Base-by-base conservation (phyloP, 805 yeast genomes). In the Yamadazyma paraphyllophila region DNA sequence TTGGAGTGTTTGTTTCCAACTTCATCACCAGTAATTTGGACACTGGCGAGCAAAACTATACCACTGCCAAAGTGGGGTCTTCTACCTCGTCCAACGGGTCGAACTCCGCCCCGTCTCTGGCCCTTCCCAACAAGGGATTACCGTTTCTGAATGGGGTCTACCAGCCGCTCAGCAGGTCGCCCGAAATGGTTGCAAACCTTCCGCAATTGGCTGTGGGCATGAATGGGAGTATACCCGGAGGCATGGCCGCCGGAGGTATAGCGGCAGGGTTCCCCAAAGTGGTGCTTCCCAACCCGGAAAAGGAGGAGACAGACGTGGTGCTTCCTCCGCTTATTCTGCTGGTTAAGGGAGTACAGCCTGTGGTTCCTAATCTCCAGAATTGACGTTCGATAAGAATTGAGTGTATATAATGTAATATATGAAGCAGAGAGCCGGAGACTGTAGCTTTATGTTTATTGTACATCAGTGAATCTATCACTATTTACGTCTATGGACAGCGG, bases 281-380 rank as follows among this genome's bases (percentile, higher is more conserved):
- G 11, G 13, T 44, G n/a, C 38, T 41, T 20, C 45, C 48, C 3
- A 41, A 36, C 20, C 41, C 49, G 2, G 44, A 27, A 12, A 44
- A 20, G 14, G 44, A 46, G n/a, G 44, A 42, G n/a, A 10, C 16
- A 26, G 46, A 48, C 6, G 14, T 44, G 16, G 42, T 44, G 44
- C 36, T 48, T 9, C 51, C 51, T 2, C 51, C 51, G 14, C 40
- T 48, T n/a, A 13, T 43, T 4, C 36, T 43, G n/a, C 47, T 27
- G 24, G 14, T 44, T 10, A 44, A 44, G 13, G 17, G 16, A 5
- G 26, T 36, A 8, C 46, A 43, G 29, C 46, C 45, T 13, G 14
- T 43, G 29, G 46, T 31, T 2, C 44, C 47, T 3, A 29, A 44
- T 27, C 10, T 40, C n/a, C 34, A 27, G 10, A 36, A 41, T 27